Base-by-base conservation (phyloP, 106 monocot species). In the Agapanthus africanus region DNA sequence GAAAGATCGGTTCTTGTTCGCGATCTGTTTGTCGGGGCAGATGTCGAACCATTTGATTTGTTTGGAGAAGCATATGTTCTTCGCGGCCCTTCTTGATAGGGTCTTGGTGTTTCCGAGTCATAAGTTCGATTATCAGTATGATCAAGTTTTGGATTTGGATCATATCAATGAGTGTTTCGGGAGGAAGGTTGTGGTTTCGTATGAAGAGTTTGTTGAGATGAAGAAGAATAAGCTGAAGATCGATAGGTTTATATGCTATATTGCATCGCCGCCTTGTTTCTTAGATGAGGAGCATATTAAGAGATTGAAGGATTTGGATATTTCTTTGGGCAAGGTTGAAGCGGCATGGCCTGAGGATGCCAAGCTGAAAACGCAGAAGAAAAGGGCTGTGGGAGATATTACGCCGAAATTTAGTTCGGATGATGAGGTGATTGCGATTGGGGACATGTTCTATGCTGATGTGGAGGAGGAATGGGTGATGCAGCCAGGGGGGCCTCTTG, bases 1-100 rank as follows among this genome's bases (percentile, higher is more conserved):
- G 77, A 82, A 85, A 60, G 73, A 99, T 40, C 63, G 83, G 19
- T 99, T 70, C 68, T 71, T 99, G 77, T 79, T 99, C 11, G 92
- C 84, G 5, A 87, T 99, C n/a, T 99, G 97, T 40, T 18, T 87
- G 19, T 87, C 92, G 6, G 97, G 97, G 8, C 97, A 99, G 66
- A 99, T 99, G 87, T 92, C 97, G 15, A 99, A 99, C 80, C 97
- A 99, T 67, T 71, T 99, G 70, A 92, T 92, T 41, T 99, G 97
- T 73, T 71, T 99, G 54, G 87, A 99, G 82, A 99, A 99, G 76
- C 97, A 99, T 66, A 99, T 99, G 97, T 92, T 99, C 71, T 78
- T 92, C 47, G 89, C 97, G 1, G 97, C 97, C 1, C 82, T 99
- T 34, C 78, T 99, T 2, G 82, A 71, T 27, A 81, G 97, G 4